phyloP scores from a whole-genome alignment of 2,329 filamentous ascomycete species.

The Xylaria sp. region DNA sequence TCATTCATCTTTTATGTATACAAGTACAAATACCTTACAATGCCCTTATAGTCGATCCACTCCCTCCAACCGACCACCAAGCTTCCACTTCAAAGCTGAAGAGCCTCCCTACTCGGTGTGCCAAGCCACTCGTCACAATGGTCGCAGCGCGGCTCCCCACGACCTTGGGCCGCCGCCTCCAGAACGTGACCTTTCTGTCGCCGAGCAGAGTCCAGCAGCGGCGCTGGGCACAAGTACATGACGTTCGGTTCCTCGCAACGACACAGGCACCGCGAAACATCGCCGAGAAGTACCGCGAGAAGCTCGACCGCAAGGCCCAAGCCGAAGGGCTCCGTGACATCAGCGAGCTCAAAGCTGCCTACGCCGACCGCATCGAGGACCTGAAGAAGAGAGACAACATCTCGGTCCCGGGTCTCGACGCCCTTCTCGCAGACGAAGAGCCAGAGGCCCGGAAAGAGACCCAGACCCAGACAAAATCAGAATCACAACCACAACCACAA shows the following conservation, averaged over 20 bases:
- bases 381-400: conserved; percentile 74
- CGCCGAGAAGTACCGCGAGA: conserved; percentile 85
- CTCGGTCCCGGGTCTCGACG: conserved; percentile 53
- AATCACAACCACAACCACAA: conserved; percentile 6
- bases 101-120: not conserved
- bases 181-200: conserved; percentile 23
- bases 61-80: not conserved
- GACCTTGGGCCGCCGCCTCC: conserved; percentile 36
- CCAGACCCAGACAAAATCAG: not conserved
- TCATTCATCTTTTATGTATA: not conserved
- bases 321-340: conserved; percentile 76
- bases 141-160: conserved; percentile 32
- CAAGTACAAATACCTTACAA: not conserved
- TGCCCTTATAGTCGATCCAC: not conserved
- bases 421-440: conserved; percentile 45
- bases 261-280: conserved; percentile 74
- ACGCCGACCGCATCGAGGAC: conserved; percentile 82
- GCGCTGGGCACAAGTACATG: conserved; percentile 91
- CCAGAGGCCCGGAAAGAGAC: not conserved
- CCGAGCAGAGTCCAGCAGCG: conserved; percentile 64
- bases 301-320: conserved; percentile 84
- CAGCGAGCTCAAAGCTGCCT: conserved; percentile 80
- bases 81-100: not conserved
- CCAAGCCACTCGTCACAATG: conserved; percentile 16
- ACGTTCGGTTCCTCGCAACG: conserved; percentile 88